Evolutionary conservation across 2,329 filamentous ascomycete genomes (phyloP), one percentile per base, ranked within the genome.

Genomic region (Fusarium illudens): DNA sequence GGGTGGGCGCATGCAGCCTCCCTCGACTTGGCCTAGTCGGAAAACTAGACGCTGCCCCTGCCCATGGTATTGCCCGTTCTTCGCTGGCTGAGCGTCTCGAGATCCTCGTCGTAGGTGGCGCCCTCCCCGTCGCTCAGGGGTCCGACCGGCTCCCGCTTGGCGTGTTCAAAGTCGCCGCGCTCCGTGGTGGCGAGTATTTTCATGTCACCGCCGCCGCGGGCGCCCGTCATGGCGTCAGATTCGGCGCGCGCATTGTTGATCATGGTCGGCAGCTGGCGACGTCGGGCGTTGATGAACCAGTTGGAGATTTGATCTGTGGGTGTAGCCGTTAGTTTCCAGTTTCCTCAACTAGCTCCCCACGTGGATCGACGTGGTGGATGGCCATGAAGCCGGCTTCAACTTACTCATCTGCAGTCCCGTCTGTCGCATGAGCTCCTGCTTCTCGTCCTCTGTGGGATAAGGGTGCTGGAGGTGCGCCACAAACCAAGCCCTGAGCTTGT

Each of bases 361-460:
- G 48, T 36, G 29, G 27, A 22, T 42, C 37, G 17, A 19, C 34
- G 34, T 11, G 34, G 10, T 37, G 34, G 33, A n/a, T 44, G 50
- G 32, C 34, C 13, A 25, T 39, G 25, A 44, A 25, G 20, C 20
- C n/a, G 39, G 39, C 36, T 22, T 44, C 70, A 75, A 87, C 89
- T 82, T 84, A 88, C 91, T 94, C 82, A 96, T 90, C 57, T 92
- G 90, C 27, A 97, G 82, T 1, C 89, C 89, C 1, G 93, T 97
- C 74, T 89, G 84, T 48, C 86, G 85, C 84, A 94, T 93, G 49
- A 97, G 84, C 62, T 92, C 87, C 75, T 94, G 88, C 79, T 97
- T 96, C 80, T 96, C 91, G 66, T 96, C 92, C 77, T 96, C 92
- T 5, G 89, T 94, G 2, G 93, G 93, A 76, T 97, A 97, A 0